These are phyloP conservation scores for Russula vinacea DNA, from an alignment of 768 basidiomycete species.

Conservation along the genomic window DNA sequence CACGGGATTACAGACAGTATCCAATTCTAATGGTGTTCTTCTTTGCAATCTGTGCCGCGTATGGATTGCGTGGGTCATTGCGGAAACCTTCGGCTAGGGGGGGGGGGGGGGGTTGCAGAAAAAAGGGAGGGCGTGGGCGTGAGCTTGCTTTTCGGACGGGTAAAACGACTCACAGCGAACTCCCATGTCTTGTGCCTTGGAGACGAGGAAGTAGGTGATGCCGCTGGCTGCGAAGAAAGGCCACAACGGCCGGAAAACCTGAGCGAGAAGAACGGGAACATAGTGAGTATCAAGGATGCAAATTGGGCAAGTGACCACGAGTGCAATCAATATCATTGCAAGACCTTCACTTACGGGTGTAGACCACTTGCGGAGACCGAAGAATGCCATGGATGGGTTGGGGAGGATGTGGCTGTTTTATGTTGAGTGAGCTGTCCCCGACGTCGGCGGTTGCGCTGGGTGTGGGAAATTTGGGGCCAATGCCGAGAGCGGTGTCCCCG, in stretches of 20 bases:
- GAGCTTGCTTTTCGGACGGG: neutral
- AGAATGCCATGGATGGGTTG: constrained; percentile 54
- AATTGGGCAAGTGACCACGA: neutral
- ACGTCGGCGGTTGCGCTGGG: neutral
- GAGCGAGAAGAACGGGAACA: constrained; percentile 17
- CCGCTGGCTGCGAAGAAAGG: constrained; percentile 69
- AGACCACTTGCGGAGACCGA: constrained; percentile 79
- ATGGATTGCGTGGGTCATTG: constrained; percentile 79
- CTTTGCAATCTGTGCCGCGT: constrained; percentile 73
- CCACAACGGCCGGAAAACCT: constrained; percentile 75
- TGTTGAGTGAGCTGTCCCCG: neutral
- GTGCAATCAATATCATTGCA: constrained; percentile 6
- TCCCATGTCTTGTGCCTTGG: constrained; percentile 62
- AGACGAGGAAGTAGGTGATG: constrained; percentile 65
- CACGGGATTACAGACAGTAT: constrained; percentile 11
- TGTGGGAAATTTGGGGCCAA: constrained; percentile 15
- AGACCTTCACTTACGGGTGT: constrained; percentile 55
- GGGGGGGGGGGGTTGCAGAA: neutral
- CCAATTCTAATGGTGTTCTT: constrained; percentile 41
- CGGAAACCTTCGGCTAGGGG: constrained; percentile 59
- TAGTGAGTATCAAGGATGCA: constrained; percentile 2
- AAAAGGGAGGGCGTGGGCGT: neutral
- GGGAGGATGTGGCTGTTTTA: neutral
- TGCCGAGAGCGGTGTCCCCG: constrained; percentile 14
- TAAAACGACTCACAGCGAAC: constrained; percentile 60